phyloP scores from a whole-genome alignment of 1,284 basidiomycete genomes.

The Pholiota adiposa region DNA sequence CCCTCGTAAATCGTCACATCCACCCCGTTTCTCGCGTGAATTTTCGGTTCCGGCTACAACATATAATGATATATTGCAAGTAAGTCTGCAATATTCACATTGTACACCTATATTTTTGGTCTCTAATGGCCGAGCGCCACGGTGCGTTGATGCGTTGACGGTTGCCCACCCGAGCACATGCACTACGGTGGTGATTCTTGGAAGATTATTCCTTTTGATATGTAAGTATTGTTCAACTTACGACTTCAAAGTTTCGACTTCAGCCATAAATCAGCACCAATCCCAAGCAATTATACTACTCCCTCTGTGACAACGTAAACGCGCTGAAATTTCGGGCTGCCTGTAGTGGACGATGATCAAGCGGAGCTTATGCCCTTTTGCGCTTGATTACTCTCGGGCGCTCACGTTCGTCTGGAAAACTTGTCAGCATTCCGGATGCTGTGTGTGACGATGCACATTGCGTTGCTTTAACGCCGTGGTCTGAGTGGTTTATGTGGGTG shows the following conservation, averaged over 20 bases:
- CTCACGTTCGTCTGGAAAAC: not conserved
- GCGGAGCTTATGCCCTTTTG: not conserved
- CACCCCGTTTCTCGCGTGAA: not conserved
- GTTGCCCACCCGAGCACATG: constrained; percentile 6
- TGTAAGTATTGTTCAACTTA: not conserved
- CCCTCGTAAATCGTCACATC: not conserved
- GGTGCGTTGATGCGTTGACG: constrained; percentile 12
- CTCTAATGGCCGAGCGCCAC: constrained; percentile 6
- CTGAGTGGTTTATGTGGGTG: not conserved
- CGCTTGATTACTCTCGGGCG: not conserved
- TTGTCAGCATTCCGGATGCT: not conserved
- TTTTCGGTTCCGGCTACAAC: not conserved
- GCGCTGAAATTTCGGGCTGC: no score
- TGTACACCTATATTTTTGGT: constrained; percentile 3
- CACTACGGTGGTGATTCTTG: not conserved
- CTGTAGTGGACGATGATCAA: constrained; percentile 3
- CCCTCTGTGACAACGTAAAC: no score
- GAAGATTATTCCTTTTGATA: not conserved
- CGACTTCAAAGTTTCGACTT: not conserved
- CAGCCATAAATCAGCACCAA: not conserved
- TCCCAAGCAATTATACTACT: not conserved
- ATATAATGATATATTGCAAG: not conserved
- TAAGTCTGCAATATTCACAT: no score
- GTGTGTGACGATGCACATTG: not conserved
- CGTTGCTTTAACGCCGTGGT: not conserved